Base-by-base conservation (phyloP, 306 rosid species). In the Dryas octopetala region DNA sequence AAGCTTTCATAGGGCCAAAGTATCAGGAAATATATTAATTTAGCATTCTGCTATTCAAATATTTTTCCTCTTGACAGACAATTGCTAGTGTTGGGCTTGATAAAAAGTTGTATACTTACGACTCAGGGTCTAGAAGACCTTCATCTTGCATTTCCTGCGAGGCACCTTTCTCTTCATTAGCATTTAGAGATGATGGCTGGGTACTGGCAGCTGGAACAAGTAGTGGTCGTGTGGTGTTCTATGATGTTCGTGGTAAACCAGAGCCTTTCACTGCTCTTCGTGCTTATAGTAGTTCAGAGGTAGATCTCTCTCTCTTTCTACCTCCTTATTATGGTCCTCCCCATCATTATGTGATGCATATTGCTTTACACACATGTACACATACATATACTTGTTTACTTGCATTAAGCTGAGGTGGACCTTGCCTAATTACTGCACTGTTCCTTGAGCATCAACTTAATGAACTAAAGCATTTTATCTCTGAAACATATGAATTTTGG, bases 151-250 rank as follows among this genome's bases (percentile, higher is more conserved):
- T 91, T 74, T 81, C 98, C 75, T 92, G 87, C 50, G 98, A 92
- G 76, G 92, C 96, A 38, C 99, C 99, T 62, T 96, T 96, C 84
- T 96, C 98, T 62, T 87, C 97, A 15, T 79, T 96, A 86, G 94
- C 94, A 84, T 96, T 86, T 83, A 85, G 88, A 88, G 99, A 92
- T 74, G 97, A 96, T 83, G 99, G 99, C 76, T 90, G 77, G 92
- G 87, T 89, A 86, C 91, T 96, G 60, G 97, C 96, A 65, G 98
- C 98, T 76, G 99, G 98, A 86, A 96, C 98, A 63, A 90, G 99
- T 86, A 92, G 89, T 72, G 99, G 99, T 46, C 89, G 91, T 49
- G 97, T 96, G 73, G 98, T 90, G 62, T 90, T 96, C 89, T 92
- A 92, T 68, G 98, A 96, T 79, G 92, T 96, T 65, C 98, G 98